These are phyloP conservation scores for Cryptococcus wingfieldii DNA, from an alignment of 1,284 basidiomycete genomes.

Conservation along the genomic window DNA sequence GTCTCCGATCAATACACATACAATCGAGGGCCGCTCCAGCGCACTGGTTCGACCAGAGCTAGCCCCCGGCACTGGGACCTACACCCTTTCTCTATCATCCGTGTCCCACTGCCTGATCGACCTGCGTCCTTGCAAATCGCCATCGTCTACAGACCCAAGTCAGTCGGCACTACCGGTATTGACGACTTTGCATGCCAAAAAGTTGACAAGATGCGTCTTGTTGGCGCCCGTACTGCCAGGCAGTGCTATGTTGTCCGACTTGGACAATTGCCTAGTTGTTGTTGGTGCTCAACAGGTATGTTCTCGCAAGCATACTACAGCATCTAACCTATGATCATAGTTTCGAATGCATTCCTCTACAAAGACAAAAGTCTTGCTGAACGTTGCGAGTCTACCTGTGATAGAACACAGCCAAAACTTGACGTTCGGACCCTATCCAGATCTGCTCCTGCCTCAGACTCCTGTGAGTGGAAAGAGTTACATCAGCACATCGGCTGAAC, in stretches of 20 bases:
- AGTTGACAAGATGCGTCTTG: slow-evolving; percentile 57
- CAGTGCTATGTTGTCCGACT: slow-evolving; percentile 64
- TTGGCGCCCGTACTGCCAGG: slow-evolving; percentile 62
- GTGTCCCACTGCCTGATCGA: slow-evolving; percentile 61
- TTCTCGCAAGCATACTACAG: neutral
- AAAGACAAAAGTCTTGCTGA: slow-evolving; percentile 59
- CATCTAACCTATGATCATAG: slow-evolving; percentile 48
- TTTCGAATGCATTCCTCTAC: slow-evolving; percentile 73
- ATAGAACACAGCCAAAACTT: slow-evolving; percentile 66
- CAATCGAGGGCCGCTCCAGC: slow-evolving; percentile 56
- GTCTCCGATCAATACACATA: slow-evolving; percentile 33
- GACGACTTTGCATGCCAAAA: slow-evolving; percentile 59
- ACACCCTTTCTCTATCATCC: slow-evolving; percentile 27
- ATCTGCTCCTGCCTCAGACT: neutral
- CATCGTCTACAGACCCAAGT: neutral
- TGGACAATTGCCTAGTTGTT: slow-evolving; percentile 60
- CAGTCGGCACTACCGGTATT: slow-evolving; percentile 1
- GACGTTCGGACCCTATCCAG: slow-evolving; percentile 60
- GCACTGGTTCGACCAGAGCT: slow-evolving; percentile 1
- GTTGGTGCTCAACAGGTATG: slow-evolving; percentile 70
- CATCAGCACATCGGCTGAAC: too few relatives aligned
- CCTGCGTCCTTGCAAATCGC: slow-evolving; percentile 42
- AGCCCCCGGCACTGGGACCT: slow-evolving; percentile 6
- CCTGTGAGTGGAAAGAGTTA: too few relatives aligned
- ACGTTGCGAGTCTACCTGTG: slow-evolving; percentile 63